Percentiles rank a stretch among this genome's conserved stretches.
Conservation (phyloP, 1,284 basidiomycete genomes). For the Boletus smithii region DNA sequence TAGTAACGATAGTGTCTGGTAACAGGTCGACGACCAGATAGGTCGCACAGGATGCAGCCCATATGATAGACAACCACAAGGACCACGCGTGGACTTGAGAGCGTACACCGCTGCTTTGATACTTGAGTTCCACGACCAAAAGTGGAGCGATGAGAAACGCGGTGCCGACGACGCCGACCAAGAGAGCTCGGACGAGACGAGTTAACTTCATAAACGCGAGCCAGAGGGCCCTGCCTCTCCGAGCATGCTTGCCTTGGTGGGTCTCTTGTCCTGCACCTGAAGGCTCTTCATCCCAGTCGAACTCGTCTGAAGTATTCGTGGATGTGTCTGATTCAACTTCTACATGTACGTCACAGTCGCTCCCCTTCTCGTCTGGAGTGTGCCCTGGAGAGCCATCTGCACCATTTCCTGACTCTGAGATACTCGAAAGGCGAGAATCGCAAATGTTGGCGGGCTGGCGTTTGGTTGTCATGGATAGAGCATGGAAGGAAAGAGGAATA, state of each 20-base stretch:
- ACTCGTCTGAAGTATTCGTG: conserved; percentile 65
- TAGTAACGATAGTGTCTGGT: conserved; percentile 52
- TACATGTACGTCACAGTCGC: conserved; percentile 5
- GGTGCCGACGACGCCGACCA: conserved; percentile 55
- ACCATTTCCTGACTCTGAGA: conserved; percentile 7
- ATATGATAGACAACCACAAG: conserved; percentile 66
- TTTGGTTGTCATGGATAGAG: conserved; percentile 19
- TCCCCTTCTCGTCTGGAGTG: no score
- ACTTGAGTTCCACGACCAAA: conserved; percentile 62
- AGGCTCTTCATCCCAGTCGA: conserved; percentile 67
- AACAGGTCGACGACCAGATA: conserved; percentile 63
- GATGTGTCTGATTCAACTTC: conserved; percentile 49
- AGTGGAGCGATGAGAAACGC: conserved; percentile 66
- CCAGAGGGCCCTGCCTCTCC: conserved; percentile 55
- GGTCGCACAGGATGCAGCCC: conserved; percentile 62
- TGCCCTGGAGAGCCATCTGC: not conserved
- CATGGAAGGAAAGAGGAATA: conserved; percentile 2
- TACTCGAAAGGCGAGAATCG: conserved; percentile 8
- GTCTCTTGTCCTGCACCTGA: conserved; percentile 16
- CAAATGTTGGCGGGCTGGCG: conserved; percentile 3
- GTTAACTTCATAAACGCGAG: conserved; percentile 67
- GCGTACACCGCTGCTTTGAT: conserved; percentile 45
- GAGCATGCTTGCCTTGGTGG: conserved; percentile 32
- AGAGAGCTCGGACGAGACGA: conserved; percentile 51
- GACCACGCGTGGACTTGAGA: conserved; percentile 67